Evolutionary conservation across 2,329 filamentous ascomycete species (phyloP), one percentile per base, ranked within the genome.

Genomic region (Ophiostoma sp.): DNA sequence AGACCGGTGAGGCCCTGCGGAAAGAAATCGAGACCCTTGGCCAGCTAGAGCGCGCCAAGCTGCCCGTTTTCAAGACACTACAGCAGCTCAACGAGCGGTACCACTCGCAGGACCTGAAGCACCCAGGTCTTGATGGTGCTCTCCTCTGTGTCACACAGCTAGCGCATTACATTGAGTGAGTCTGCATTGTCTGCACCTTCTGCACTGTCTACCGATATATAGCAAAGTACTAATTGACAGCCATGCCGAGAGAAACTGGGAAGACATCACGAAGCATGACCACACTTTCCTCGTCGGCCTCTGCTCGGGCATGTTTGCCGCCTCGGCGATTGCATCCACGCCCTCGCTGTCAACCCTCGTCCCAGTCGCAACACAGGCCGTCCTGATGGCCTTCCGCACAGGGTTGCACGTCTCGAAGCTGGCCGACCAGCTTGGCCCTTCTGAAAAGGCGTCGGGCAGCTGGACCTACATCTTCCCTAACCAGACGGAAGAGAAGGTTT

Each of bases 291-390:
- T 88, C 38, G 81, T 89, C 41, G 88, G 87, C 69, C 82, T 91
- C 60, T 90, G 88, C 80, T 89, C 87, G 55, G 89, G 89, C 66
- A 81, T 89, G 36, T 85, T 91, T 73, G 87, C 88, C n/a, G 88
- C 86, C n/a, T 81, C 85, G 12, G 88, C 87, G 16, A 84, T 90
- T 68, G 84, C 87, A 12, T 87, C 85, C 36, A 83, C 88, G 44
- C 84, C 83, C 69, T 87, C 86, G 5, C 78, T 89, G 64, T 85
- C 84, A 18, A 82, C 86, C 64, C 79, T 91, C 47, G 80, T 90
- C 36, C 83, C 83, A 6, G 80, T 90, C 66, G 87, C 84, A 66
- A 82, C 88, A 16, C 85, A 89, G 75, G 82, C 85, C 40, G 85
- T 89, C 38, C 81, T 88, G 71, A 82, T 90, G 75, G 85, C 88